A percentile compares a stretch with the other conserved stretches of the same genome.
Conservation (phyloP, 1,284 basidiomycete genomes). For the Singerocomus rubriflavus region DNA sequence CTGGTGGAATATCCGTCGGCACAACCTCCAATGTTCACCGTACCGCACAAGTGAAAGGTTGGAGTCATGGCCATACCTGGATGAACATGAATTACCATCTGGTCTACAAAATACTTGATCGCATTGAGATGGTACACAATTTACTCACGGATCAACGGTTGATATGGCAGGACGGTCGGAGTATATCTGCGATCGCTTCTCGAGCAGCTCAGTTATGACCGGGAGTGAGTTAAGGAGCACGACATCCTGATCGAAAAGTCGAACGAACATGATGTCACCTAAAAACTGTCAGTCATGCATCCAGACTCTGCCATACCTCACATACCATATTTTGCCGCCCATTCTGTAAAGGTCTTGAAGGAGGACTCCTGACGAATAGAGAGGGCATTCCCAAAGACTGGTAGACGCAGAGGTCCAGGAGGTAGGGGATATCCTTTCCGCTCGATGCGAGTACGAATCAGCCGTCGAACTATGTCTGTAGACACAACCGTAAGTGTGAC, state of each 20-base stretch:
- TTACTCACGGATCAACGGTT: conserved; percentile 16
- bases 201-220: conserved; percentile 15
- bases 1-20: conserved; percentile 16
- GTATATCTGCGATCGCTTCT: conserved; percentile 22
- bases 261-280: conserved; percentile 25
- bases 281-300: neutral
- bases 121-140: neutral
- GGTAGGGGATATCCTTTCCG: too few species aligned
- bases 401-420: neutral
- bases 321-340: conserved; percentile 22
- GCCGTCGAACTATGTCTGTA: too few species aligned
- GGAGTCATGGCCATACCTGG: conserved; percentile 18
- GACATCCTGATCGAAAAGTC: conserved; percentile 21
- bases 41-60: conserved; percentile 15
- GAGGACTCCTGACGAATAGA: conserved; percentile 14
- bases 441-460: too few species aligned
- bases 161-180: conserved; percentile 23
- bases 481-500: neutral
- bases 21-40: conserved; percentile 17
- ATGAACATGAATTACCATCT: neutral
- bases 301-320: neutral
- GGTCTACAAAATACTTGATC: too few species aligned
- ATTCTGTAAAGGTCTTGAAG: conserved; percentile 20
- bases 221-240: conserved; percentile 19
- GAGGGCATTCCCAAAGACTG: conserved; percentile 16